Conservation (phyloP, 805 yeast genomes). For the Myxozyma lipomycoides region DNA sequence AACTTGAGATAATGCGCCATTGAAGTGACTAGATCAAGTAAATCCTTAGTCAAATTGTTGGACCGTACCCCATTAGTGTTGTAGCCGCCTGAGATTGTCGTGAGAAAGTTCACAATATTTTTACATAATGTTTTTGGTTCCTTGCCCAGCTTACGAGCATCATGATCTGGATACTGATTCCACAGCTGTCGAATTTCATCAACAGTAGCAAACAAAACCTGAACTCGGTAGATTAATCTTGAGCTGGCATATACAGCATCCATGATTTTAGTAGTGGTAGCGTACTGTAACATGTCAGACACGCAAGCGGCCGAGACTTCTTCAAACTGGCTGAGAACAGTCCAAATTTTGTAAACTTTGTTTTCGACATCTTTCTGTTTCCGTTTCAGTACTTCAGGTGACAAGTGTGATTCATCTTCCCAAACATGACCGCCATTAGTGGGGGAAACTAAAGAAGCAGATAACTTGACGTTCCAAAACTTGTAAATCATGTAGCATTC, state of each 20-base stretch:
- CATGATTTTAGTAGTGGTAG: conserved; percentile 66
- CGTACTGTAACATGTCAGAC: conserved; percentile 82
- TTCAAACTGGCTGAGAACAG: conserved; percentile 80
- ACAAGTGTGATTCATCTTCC: conserved; percentile 39
- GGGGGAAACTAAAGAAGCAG: not conserved
- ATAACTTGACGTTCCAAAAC: conserved; percentile 85
- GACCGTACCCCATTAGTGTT: not conserved
- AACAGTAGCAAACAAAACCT: conserved; percentile 70
- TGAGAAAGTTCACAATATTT: conserved; percentile 83
- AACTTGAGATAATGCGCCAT: conserved; percentile 89
- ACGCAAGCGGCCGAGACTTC: conserved; percentile 86
- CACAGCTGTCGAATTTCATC: conserved; percentile 42
- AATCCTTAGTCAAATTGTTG: conserved; percentile 35
- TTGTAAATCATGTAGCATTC: conserved; percentile 97
- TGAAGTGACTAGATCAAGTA: conserved; percentile 80
- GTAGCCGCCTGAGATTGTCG: conserved; percentile 64
- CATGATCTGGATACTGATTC: not conserved
- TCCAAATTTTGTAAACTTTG: conserved; percentile 67
- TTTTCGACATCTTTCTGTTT: conserved; percentile 65
- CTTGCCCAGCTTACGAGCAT: conserved; percentile 32
- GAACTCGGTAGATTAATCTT: conserved; percentile 64
- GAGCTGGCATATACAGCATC: conserved; percentile 71
- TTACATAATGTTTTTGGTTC: conserved; percentile 87
- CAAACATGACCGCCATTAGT: conserved; percentile 43
- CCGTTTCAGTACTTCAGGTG: conserved; percentile 44